A percentile compares a stretch with the other conserved stretches of the same genome.
These are phyloP conservation scores for Trichoderma hamatum DNA, from an alignment of 2,329 filamentous ascomycete species.

Conservation along the genomic window DNA sequence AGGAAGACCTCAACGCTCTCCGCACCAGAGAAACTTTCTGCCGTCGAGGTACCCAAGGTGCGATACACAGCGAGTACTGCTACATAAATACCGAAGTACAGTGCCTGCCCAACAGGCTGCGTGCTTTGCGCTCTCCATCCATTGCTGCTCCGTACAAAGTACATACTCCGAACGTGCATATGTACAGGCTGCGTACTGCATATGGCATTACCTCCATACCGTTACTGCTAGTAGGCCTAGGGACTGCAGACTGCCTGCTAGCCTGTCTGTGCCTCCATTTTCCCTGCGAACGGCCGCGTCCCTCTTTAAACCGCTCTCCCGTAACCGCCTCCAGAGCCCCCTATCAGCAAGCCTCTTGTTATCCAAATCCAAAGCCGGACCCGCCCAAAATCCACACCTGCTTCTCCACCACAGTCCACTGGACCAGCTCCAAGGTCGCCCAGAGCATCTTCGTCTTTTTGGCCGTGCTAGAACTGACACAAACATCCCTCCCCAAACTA, in stretches of 20 bases:
- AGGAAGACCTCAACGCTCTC: background rate
- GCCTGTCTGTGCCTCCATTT: background rate
- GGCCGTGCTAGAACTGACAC: constrained; percentile 24
- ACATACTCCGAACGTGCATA: background rate
- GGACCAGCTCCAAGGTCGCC: constrained; percentile 23
- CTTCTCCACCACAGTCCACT: constrained; percentile 27
- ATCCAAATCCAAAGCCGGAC: constrained; percentile 25
- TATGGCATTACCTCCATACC: background rate
- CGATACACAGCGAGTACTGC: background rate
- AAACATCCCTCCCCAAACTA: constrained; percentile 27
- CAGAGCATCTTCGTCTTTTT: constrained; percentile 23
- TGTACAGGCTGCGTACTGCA: background rate
- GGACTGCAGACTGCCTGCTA: too few relatives aligned
- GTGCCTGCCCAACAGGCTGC: background rate
- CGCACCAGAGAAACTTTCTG: background rate
- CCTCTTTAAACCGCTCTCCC: constrained; percentile 8
- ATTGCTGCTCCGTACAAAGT: background rate
- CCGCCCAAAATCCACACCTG: constrained; percentile 21
- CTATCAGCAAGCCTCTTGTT: constrained; percentile 14
- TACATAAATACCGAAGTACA: background rate
- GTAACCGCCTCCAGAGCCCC: constrained; percentile 18
- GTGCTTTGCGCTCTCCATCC: background rate
- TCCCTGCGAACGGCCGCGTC: constrained; percentile 3
- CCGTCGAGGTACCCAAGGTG: too few relatives aligned
- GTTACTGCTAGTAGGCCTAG: background rate